Percentiles rank a stretch among this genome's conserved stretches.
phyloP scores from a whole-genome alignment of 352 stramenopile species.

The Pythium rhizo-oryzae region DNA sequence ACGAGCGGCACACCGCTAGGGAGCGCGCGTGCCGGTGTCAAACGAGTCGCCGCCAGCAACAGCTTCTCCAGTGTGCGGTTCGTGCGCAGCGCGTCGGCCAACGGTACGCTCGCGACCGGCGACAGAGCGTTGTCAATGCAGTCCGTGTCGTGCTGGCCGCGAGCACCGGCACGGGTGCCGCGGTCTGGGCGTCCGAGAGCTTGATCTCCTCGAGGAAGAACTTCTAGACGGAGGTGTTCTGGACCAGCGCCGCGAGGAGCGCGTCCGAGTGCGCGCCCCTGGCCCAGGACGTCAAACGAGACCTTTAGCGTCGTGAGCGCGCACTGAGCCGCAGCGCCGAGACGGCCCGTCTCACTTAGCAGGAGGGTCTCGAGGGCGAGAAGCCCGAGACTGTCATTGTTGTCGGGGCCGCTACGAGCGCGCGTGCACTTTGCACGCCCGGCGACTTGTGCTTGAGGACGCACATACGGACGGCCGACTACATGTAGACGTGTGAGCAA shows the following conservation, averaged over 20 bases:
- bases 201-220: constrained; percentile 70
- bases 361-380: constrained; percentile 45
- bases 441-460: constrained; percentile 80
- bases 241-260: constrained; percentile 63
- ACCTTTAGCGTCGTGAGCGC: constrained; percentile 63
- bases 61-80: constrained; percentile 56
- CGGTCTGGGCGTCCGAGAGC: constrained; percentile 46
- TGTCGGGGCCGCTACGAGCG: constrained; percentile 26
- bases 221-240: constrained; percentile 66
- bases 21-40: constrained; percentile 46
- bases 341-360: constrained; percentile 51
- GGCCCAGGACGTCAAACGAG: constrained; percentile 65
- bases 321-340: constrained; percentile 53
- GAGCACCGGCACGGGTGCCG: constrained; percentile 46
- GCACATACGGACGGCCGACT: constrained; percentile 58
- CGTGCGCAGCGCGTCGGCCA: constrained; percentile 45
- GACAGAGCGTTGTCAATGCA: constrained; percentile 76
- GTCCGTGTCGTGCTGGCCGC: constrained; percentile 45
- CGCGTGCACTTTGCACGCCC: constrained; percentile 39
- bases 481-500: constrained; percentile 53
- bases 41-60: no score
- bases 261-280: constrained; percentile 27
- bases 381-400: constrained; percentile 44
- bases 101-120: constrained; percentile 30
- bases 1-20: no score